phyloP scores from a whole-genome alignment of 192 early-diverging fungal genomes.

The Rhizophagus clarus region DNA sequence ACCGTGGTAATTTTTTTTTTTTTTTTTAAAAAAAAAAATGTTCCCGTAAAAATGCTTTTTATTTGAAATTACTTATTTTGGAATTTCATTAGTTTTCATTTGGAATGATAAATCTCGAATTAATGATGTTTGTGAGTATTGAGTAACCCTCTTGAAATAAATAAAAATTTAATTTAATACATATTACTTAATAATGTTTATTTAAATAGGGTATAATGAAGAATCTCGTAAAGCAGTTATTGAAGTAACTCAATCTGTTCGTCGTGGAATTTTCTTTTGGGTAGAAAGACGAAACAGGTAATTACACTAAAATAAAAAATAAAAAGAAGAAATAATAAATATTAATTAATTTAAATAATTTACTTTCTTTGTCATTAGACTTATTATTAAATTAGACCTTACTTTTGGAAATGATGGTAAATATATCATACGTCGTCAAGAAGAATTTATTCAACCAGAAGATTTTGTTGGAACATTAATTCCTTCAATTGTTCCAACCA shows the following conservation, averaged over 20 bases:
- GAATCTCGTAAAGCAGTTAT: neutral
- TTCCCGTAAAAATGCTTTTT: neutral
- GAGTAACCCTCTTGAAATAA: no score
- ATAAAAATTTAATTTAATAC: neutral
- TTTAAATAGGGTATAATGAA: neutral
- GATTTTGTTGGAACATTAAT: neutral
- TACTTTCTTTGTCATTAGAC: neutral
- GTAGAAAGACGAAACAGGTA: neutral
- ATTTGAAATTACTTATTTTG: neutral
- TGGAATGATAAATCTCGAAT: no score
- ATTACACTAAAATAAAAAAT: neutral
- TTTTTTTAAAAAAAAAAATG: neutral
- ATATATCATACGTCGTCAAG: neutral
- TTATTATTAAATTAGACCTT: neutral
- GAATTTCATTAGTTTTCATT: no score
- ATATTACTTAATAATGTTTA: neutral
- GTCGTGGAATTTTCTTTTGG: slow-evolving; percentile 1
- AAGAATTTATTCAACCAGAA: neutral
- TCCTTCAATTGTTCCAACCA: neutral
- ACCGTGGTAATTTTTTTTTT: neutral
- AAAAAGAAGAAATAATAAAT: neutral
- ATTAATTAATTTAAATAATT: no score
- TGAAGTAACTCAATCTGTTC: neutral
- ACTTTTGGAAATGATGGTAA: neutral
- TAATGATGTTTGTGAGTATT: no score